phyloP scores from a whole-genome alignment of 805 yeast species.

The Lipomyces sp. region DNA sequence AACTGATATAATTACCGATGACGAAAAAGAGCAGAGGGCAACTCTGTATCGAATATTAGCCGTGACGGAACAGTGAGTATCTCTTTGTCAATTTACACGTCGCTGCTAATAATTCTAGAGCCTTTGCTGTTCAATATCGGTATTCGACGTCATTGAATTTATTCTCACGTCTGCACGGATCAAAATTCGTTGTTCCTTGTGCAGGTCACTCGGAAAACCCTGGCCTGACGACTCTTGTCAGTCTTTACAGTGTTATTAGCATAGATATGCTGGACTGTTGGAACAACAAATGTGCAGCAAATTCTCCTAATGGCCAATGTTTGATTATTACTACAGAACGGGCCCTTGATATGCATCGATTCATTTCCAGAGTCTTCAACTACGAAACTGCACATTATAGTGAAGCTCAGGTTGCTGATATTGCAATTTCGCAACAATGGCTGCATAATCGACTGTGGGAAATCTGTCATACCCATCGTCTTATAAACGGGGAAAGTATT shows the following conservation, averaged over 20 bases:
- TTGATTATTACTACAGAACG: conserved; percentile 1
- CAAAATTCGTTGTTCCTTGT: neutral
- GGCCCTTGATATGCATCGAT: conserved; percentile 8
- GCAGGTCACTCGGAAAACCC: neutral
- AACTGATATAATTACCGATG: neutral
- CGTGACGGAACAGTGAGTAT: conserved; percentile 21
- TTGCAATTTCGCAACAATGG: conserved; percentile 20
- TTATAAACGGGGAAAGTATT: neutral
- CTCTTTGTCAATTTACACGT: neutral
- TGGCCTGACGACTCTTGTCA: conserved; percentile 8
- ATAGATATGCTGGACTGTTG: conserved; percentile 17
- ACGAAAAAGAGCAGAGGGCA: conserved; percentile 1
- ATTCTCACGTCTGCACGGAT: neutral
- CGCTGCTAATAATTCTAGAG: neutral
- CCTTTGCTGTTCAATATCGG: neutral
- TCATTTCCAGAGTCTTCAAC: too few species aligned
- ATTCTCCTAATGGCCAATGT: neutral
- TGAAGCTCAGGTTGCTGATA: conserved; percentile 17
- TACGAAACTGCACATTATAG: neutral
- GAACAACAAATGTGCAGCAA: conserved; percentile 16
- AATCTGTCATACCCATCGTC: conserved; percentile 13
- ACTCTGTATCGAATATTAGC: conserved; percentile 11
- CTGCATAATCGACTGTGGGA: conserved; percentile 23
- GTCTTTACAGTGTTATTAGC: conserved; percentile 12
- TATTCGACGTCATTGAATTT: neutral